Percentiles rank a stretch among this genome's conserved stretches.
phyloP scores from a whole-genome alignment of 2,329 filamentous ascomycete species.

The Fusarium citri region DNA sequence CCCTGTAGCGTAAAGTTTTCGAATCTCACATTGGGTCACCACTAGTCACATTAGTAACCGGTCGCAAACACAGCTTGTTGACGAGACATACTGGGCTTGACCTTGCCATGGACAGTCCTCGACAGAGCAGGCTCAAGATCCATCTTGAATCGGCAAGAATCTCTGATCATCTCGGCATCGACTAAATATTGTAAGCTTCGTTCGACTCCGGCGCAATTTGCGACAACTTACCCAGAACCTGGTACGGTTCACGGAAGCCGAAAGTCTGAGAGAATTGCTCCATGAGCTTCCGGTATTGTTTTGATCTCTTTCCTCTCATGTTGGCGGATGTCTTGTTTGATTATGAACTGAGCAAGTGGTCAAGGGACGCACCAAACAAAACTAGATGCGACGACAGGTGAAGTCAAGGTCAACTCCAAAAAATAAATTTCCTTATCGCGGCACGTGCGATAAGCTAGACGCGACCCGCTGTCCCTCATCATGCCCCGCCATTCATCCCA shows the following conservation, averaged over 20 bases:
- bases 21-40: constrained; percentile 85
- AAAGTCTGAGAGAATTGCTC: constrained; percentile 89
- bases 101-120: constrained; percentile 85
- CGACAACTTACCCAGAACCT: constrained; percentile 74
- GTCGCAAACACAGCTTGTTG: constrained; percentile 1
- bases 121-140: constrained; percentile 81
- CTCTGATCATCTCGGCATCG: constrained; percentile 85
- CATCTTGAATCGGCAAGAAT: constrained; percentile 88
- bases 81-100: constrained; percentile 76
- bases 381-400: constrained; percentile 14
- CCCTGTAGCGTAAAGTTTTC: constrained; percentile 77
- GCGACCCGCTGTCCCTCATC: background rate
- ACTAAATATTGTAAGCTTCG: constrained; percentile 60
- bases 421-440: constrained; percentile 57
- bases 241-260: constrained; percentile 93
- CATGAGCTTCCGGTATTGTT: constrained; percentile 84
- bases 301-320: constrained; percentile 65
- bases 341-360: background rate
- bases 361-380: background rate
- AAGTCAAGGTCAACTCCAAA: constrained; percentile 16
- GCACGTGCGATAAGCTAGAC: constrained; percentile 53
- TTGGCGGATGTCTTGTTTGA: constrained; percentile 33
- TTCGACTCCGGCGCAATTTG: constrained; percentile 3
- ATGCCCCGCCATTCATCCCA: constrained; percentile 30
- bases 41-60: constrained; percentile 59